phyloP scores from a whole-genome alignment of 2,329 filamentous ascomycete species.

The Aureobasidium sp. region DNA sequence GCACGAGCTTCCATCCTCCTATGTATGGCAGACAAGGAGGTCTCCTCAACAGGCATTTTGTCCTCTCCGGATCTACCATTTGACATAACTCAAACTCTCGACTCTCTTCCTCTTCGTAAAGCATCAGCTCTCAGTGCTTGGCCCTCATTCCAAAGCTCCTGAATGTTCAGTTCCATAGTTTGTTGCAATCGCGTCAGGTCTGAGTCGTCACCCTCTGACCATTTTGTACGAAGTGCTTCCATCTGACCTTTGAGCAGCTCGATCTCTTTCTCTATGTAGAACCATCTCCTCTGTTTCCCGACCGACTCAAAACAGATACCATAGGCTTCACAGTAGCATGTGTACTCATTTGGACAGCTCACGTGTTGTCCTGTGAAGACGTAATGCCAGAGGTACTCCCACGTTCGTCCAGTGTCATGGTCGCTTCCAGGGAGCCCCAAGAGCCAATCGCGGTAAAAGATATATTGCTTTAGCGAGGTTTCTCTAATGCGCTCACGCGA shows the following conservation, averaged over 20 bases:
- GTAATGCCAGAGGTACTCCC: conserved; percentile 57
- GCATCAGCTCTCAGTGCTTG: no score
- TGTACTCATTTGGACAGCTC: conserved; percentile 43
- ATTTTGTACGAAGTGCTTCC: not conserved
- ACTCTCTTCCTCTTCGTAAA: no score
- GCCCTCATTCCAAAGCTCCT: not conserved
- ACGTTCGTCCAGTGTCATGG: conserved; percentile 49
- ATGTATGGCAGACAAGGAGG: no score
- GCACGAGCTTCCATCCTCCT: no score
- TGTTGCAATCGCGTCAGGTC: not conserved
- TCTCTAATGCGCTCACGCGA: conserved; percentile 47
- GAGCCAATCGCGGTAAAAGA: conserved; percentile 53
- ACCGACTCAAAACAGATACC: not conserved
- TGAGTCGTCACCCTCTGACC: not conserved
- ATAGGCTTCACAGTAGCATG: conserved; percentile 42
- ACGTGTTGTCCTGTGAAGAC: conserved; percentile 47
- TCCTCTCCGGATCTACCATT: no score
- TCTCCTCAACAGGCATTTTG: no score
- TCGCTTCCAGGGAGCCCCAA: conserved; percentile 47
- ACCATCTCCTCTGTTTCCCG: not conserved
- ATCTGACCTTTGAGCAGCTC: not conserved
- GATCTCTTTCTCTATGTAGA: not conserved
- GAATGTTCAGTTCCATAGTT: not conserved
- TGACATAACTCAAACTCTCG: no score
- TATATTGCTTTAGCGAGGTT: conserved; percentile 44